Evolutionary conservation across 768 basidiomycete genomes (phyloP).

Genomic region (Termitomyces sp.): DNA sequence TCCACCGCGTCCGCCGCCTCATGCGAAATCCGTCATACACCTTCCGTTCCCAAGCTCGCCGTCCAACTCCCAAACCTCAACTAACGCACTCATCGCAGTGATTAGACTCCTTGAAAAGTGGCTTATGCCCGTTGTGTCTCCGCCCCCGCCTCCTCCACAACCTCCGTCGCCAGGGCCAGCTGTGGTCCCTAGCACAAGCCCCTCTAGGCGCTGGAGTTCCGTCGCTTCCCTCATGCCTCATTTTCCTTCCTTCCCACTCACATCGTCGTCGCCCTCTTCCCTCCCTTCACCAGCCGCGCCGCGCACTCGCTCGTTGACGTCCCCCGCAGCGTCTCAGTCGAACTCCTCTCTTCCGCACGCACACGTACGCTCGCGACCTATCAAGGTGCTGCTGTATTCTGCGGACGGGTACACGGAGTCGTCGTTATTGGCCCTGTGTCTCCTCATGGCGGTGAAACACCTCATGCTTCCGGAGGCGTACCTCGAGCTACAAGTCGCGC

Average conservation of each 20-base stretch:
- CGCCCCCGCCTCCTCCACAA: slow-evolving; percentile 8
- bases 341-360: slow-evolving; percentile 7
- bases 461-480: slow-evolving; percentile 85
- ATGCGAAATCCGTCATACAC: slow-evolving; percentile 68
- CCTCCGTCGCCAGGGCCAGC: slow-evolving; percentile 3
- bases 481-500: slow-evolving; percentile 80
- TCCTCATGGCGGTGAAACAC: slow-evolving; percentile 74
- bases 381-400: slow-evolving; percentile 76
- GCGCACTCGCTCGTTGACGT: slow-evolving; percentile 29
- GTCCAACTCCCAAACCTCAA: slow-evolving; percentile 43
- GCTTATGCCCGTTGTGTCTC: slow-evolving; percentile 40
- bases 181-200: background rate
- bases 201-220: slow-evolving; percentile 36
- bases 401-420: slow-evolving; percentile 93
- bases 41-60: slow-evolving; percentile 73
- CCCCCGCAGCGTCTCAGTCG: slow-evolving; percentile 19
- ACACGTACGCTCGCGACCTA: slow-evolving; percentile 46
- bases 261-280: slow-evolving; percentile 14
- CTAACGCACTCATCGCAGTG: slow-evolving; percentile 56
- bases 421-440: slow-evolving; percentile 77
- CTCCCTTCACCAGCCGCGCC: slow-evolving; percentile 12
- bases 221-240: slow-evolving; percentile 36
- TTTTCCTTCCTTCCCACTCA: slow-evolving; percentile 27
- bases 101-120: slow-evolving; percentile 66
- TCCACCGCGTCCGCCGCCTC: slow-evolving; percentile 64